These are phyloP conservation scores for Pyrus bretschneideri DNA, from an alignment of 306 rosid genomes.

Conservation along the genomic window DNA sequence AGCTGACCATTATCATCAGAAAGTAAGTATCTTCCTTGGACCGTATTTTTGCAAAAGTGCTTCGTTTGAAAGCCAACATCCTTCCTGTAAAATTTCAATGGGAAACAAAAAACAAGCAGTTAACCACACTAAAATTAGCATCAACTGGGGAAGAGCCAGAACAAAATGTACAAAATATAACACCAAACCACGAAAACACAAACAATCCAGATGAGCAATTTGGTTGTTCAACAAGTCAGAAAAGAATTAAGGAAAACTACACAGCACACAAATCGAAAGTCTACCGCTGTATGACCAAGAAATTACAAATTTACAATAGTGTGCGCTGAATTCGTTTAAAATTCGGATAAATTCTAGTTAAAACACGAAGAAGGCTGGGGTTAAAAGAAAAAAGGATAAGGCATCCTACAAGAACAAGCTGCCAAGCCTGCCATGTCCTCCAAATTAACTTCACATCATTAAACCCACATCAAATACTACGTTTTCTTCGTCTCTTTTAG, in stretches of 20 bases:
- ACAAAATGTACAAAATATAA: neutral
- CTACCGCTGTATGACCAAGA: neutral
- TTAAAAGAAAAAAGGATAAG: neutral
- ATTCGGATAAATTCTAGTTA: neutral
- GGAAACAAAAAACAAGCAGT: neutral
- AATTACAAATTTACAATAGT: neutral
- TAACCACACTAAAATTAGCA: neutral
- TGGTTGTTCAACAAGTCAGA: neutral
- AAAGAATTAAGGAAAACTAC: neutral
- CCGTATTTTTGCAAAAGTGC: constrained; percentile 57
- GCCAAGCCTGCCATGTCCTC: neutral
- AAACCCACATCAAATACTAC: neutral
- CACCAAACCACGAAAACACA: neutral
- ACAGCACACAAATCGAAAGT: neutral
- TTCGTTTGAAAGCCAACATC: constrained; percentile 43
- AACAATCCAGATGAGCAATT: neutral
- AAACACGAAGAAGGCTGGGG: neutral
- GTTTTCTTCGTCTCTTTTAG: neutral
- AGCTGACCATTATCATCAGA: constrained; percentile 65
- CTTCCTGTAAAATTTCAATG: constrained; percentile 34
- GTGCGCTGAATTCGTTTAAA: neutral
- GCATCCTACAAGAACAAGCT: neutral
- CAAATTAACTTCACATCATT: neutral
- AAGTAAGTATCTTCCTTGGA: constrained; percentile 76
- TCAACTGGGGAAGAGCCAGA: neutral